Percentiles rank a stretch among this genome's conserved stretches.
phyloP scores from a whole-genome alignment of 129 eudicot species.

The Helianthus tuberosus region DNA sequence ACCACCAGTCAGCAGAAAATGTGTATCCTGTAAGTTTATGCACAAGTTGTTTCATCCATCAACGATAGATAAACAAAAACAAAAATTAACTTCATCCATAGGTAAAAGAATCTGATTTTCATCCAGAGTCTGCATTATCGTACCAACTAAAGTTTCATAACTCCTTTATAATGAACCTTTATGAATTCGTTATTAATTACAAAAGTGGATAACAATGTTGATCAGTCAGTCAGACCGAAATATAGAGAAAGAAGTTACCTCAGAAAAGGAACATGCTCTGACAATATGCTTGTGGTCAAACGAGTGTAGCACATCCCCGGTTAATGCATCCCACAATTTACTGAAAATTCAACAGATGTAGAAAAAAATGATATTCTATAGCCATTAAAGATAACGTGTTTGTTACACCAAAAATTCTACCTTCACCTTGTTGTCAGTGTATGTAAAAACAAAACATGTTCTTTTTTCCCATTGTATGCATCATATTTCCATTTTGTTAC shows the following conservation, averaged over 20 bases:
- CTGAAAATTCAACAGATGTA: constrained; percentile 30
- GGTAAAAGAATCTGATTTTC: neutral
- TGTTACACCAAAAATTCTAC: neutral
- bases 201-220: neutral
- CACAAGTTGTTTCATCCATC: neutral
- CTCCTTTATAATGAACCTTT: neutral
- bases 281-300: constrained; percentile 89
- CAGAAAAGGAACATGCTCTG: constrained; percentile 78
- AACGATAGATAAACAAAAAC: neutral
- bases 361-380: constrained; percentile 2
- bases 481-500: neutral
- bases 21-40: constrained; percentile 49
- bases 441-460: neutral
- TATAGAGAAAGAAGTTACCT: constrained; percentile 37
- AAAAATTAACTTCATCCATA: neutral
- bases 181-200: neutral
- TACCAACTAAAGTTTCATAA: neutral
- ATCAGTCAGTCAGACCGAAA: neutral
- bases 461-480: neutral
- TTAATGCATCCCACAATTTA: constrained; percentile 79
- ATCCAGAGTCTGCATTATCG: neutral
- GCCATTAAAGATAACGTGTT: neutral
- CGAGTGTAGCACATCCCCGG: constrained; percentile 70
- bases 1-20: constrained; percentile 66
- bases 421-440: neutral